Evolutionary conservation across 2,329 filamentous ascomycete species (phyloP), one percentile per base, ranked within the genome.

Genomic region (Macrophomina pseudophaseolina): DNA sequence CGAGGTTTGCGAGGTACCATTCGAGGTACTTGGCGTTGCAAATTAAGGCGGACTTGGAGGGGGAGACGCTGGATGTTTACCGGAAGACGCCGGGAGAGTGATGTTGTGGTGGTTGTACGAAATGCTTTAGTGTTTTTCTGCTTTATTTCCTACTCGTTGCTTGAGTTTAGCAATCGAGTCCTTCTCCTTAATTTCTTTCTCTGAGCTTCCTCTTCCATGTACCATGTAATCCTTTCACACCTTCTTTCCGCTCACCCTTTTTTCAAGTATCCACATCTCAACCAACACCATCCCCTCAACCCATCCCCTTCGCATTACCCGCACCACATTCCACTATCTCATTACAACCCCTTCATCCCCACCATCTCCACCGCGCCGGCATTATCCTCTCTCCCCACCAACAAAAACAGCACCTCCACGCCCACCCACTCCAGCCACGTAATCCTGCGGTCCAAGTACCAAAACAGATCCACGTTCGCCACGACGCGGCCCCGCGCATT

Each of bases 11-110:
- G 4, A 74, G 83, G 51, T 95, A 79, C 67, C 80, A 76, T 66
- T 81, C 80, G 12, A 74, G 80, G 33, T 77, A 82, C 38, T 56
- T 84, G 44, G 82, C 82, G 7, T 66, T 85, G 73, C 81, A 83
- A 70, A 80, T 85, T 48, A 80, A 81, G 71, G 80, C 75, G 14
- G 64, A 79, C 69, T 76, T 75, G 64, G 74, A 76, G 63, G 75
- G 76, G 16, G 49, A 59, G 40, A 28, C 52, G 53, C 30, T 70
- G n/a, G 59, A 62, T 6, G 51, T 69, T 11, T 70, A 69, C 38
- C 32, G 51, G 38, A 62, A 66, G 32, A 66, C 52, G 54, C 64
- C 64, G 12, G 64, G 42, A 5, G 52, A 64, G 60, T 23, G 23
- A 28, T 12, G 8, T 4, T 5, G 7, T 44, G 42, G 11, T 44